phyloP scores from a whole-genome alignment of 495 filamentous ascomycete genomes.

The Aspergillus conjunctus region DNA sequence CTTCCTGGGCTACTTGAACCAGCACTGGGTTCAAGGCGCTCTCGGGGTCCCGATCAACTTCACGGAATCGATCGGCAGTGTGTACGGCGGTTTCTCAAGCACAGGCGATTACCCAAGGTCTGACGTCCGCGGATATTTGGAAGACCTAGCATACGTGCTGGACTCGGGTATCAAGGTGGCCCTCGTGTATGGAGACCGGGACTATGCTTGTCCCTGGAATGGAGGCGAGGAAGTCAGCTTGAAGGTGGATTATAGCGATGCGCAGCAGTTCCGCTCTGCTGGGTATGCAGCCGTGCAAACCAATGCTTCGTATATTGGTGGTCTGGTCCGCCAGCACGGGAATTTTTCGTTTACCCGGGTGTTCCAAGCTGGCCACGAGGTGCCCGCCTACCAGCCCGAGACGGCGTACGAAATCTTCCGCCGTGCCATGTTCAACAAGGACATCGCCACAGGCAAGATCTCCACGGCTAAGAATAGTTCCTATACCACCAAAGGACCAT shows the following conservation, averaged over 20 bases:
- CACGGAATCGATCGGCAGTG: constrained; percentile 53
- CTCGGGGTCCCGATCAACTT: constrained; percentile 70
- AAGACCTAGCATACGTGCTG: constrained; percentile 55
- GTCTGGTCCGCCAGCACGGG: constrained; percentile 59
- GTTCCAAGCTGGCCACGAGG: constrained; percentile 62
- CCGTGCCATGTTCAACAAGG: constrained; percentile 53
- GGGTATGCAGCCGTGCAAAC: constrained; percentile 53
- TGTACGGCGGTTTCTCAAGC: constrained; percentile 52
- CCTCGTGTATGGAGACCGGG: constrained; percentile 66
- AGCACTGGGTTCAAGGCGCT: constrained; percentile 60
- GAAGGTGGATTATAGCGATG: constrained; percentile 42
- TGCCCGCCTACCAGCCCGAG: constrained; percentile 61
- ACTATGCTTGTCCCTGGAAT: constrained; percentile 60
- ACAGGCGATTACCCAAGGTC: constrained; percentile 51
- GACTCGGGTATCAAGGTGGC: constrained; percentile 64
- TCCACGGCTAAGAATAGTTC: constrained; percentile 36
- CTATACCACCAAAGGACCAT: constrained; percentile 53
- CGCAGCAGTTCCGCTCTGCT: constrained; percentile 47
- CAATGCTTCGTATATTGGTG: constrained; percentile 49
- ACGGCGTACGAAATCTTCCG: constrained; percentile 57
- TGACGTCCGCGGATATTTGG: constrained; percentile 51
- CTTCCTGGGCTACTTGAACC: constrained; percentile 66
- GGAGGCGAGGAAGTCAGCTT: constrained; percentile 49
- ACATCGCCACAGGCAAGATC: constrained; percentile 59
- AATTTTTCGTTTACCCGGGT: constrained; percentile 62